These are phyloP conservation scores for Knoxia roxburghii DNA, from an alignment of 257 asterid genomes.

Conservation along the genomic window DNA sequence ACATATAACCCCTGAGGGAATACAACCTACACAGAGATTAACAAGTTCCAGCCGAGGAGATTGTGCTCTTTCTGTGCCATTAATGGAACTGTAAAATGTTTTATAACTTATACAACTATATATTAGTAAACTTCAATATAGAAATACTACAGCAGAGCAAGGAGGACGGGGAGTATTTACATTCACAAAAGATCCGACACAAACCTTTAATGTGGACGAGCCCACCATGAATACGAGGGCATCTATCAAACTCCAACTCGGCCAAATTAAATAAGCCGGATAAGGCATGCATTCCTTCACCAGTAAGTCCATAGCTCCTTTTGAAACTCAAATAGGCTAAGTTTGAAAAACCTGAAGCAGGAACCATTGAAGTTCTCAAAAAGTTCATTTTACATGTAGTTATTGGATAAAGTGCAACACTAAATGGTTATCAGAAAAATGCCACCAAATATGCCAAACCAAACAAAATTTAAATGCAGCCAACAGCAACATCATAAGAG, in stretches of 20 bases:
- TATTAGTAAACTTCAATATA: background rate
- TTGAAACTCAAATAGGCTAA: constrained; percentile 57
- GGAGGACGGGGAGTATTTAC: too few species aligned
- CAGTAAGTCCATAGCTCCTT: constrained; percentile 61
- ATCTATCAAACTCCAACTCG: constrained; percentile 79
- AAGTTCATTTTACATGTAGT: background rate
- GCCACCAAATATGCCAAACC: background rate
- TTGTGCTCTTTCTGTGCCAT: background rate
- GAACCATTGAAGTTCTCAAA: background rate
- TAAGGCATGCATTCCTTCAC: constrained; percentile 60
- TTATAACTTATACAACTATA: background rate
- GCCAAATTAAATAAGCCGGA: constrained; percentile 60
- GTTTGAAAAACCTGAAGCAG: constrained; percentile 48
- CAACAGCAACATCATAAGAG: too few species aligned
- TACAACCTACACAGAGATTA: background rate
- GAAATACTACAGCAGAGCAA: background rate
- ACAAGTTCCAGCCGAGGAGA: background rate
- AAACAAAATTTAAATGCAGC: too few species aligned
- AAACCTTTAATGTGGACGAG: constrained; percentile 71
- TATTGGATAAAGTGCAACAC: background rate
- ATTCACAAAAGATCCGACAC: constrained; percentile 1
- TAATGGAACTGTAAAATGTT: background rate
- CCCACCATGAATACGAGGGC: constrained; percentile 80
- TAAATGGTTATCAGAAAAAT: background rate
- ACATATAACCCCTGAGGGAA: background rate